These are phyloP conservation scores for Aspergillus nidulans DNA, from an alignment of 495 filamentous ascomycete species.

Conservation along the genomic window DNA sequence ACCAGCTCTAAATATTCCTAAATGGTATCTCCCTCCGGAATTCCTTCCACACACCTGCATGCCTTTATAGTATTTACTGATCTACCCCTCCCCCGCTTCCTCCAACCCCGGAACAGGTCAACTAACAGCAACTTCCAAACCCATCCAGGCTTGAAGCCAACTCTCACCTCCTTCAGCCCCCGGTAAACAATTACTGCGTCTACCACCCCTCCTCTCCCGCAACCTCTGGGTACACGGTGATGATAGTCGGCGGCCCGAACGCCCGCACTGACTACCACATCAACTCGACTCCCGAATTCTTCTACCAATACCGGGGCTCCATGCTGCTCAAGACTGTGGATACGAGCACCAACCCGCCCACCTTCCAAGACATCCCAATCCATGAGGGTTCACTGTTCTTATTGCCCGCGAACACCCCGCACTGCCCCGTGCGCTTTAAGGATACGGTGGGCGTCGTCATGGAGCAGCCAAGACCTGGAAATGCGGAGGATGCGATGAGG, in stretches of 20 bases:
- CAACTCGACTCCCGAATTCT: conserved; percentile 94
- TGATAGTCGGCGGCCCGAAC: conserved; percentile 95
- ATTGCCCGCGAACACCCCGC: conserved; percentile 84
- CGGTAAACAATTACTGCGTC: conserved; percentile 96
- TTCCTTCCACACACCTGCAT: neutral
- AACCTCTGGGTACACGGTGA: conserved; percentile 45
- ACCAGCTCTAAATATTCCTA: conserved; percentile 67
- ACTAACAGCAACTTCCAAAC: neutral
- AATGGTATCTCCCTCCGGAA: conserved; percentile 55
- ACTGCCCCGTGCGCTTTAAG: conserved; percentile 68
- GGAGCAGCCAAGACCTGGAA: conserved; percentile 74
- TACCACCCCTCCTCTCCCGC: conserved; percentile 58
- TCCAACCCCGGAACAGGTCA: conserved; percentile 7
- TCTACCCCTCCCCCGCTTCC: conserved; percentile 22
- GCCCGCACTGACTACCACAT: conserved; percentile 98
- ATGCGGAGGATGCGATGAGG: conserved; percentile 69
- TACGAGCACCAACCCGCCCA: conserved; percentile 43
- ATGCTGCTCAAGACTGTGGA: conserved; percentile 94
- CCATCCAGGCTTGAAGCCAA: conserved; percentile 81
- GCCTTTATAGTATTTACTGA: no score
- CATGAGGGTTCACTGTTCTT: conserved; percentile 93
- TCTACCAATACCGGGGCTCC: conserved; percentile 89
- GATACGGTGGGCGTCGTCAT: conserved; percentile 80
- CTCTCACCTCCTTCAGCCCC: conserved; percentile 87
- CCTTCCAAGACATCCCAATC: conserved; percentile 81